Evolutionary conservation across 2,329 filamentous ascomycete species (phyloP).

Genomic region (Colletotrichum liaoningense): DNA sequence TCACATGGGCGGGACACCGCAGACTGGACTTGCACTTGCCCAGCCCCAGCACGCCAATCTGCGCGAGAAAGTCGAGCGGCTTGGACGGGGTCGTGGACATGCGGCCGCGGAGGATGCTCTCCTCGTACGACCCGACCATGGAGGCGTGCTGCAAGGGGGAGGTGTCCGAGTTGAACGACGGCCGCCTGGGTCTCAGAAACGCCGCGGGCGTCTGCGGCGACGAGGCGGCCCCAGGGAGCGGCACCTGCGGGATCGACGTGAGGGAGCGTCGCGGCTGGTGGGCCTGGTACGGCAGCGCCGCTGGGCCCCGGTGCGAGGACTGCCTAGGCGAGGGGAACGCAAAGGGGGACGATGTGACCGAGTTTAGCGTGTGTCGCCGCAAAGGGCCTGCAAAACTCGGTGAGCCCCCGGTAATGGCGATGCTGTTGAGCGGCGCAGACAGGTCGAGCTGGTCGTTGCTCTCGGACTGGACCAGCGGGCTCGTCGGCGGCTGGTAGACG

Average conservation of each 20-base stretch:
- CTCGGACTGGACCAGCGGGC: constrained; percentile 88
- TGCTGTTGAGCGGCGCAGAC: constrained; percentile 62
- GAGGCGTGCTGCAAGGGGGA: constrained; percentile 89
- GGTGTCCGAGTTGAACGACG: constrained; percentile 79
- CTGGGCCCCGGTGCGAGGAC: constrained; percentile 66
- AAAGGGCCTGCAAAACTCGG: constrained; percentile 45
- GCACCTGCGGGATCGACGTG: constrained; percentile 66
- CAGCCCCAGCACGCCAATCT: constrained; percentile 92
- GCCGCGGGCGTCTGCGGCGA: constrained; percentile 63
- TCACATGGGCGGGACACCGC: constrained; percentile 89
- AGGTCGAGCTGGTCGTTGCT: constrained; percentile 84
- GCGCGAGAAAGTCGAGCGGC: constrained; percentile 90
- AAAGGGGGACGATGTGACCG: constrained; percentile 63
- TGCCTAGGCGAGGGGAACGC: constrained; percentile 50
- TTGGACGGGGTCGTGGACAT: constrained; percentile 98
- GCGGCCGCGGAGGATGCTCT: constrained; percentile 91
- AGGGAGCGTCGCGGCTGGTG: constrained; percentile 84
- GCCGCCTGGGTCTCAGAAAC: constrained; percentile 67
- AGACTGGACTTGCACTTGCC: constrained; percentile 89
- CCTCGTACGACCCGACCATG: constrained; percentile 98
- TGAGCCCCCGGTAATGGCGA: constrained; percentile 56
- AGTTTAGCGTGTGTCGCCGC: constrained; percentile 79
- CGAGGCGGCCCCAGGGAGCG: constrained; percentile 46
- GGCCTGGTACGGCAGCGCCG: constrained; percentile 75
- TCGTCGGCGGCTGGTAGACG: constrained; percentile 88